Percentiles rank a stretch among this genome's conserved stretches.
Evolutionary conservation across 2,329 filamentous ascomycete genomes (phyloP).

Genomic region (Graphilbum sp.): DNA sequence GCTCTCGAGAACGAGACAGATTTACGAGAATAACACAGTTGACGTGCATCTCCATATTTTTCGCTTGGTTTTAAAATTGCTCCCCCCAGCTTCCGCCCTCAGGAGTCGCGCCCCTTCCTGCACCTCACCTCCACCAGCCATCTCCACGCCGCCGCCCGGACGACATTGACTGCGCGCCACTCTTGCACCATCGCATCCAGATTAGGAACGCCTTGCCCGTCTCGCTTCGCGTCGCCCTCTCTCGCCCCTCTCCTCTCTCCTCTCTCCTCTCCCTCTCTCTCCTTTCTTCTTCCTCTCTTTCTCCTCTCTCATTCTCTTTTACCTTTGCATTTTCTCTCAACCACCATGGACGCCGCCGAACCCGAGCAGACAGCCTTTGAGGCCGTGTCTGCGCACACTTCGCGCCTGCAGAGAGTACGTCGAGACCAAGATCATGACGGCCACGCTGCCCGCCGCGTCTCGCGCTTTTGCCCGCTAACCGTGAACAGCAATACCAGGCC

Average conservation of each 20-base stretch:
- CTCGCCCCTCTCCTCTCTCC: not conserved
- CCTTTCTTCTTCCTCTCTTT: not conserved
- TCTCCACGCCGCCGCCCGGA: too few relatives aligned
- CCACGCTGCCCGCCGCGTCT: not conserved
- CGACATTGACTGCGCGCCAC: too few relatives aligned
- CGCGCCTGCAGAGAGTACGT: conserved; percentile 49
- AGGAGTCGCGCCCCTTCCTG: too few relatives aligned
- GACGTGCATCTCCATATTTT: too few relatives aligned
- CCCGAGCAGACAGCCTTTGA: conserved; percentile 84
- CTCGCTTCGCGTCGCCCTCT: too few relatives aligned
- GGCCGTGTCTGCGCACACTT: conserved; percentile 74
- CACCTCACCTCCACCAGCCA: too few relatives aligned
- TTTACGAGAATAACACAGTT: not conserved
- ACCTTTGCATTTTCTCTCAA: not conserved
- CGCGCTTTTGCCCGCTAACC: not conserved
- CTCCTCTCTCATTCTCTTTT: not conserved
- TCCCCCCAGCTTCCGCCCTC: too few relatives aligned
- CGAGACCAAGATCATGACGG: not conserved
- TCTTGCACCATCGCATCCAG: too few relatives aligned
- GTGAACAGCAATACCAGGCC: conserved; percentile 72
- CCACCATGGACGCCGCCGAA: conserved; percentile 66
- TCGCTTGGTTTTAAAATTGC: too few relatives aligned
- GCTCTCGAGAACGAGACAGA: not conserved
- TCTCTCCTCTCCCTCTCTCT: not conserved
- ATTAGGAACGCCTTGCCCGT: too few relatives aligned